Percentiles rank a stretch among this genome's conserved stretches.
phyloP scores from a whole-genome alignment of 106 monocot species.

The Phalaenopsis equestris region DNA sequence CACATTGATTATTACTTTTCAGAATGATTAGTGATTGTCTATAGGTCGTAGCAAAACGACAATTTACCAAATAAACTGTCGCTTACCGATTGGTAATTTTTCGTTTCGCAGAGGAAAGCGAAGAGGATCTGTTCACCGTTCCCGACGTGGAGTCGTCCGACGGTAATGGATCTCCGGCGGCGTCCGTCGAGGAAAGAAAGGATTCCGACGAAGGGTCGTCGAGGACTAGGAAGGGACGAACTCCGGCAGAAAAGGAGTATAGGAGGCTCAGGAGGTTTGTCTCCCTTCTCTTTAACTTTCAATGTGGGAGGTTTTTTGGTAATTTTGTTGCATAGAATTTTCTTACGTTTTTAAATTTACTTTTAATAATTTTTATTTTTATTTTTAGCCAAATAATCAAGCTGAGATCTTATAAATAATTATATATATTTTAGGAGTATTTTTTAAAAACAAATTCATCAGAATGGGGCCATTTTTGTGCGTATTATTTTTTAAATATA shows the following conservation, averaged over 20 bases:
- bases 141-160: neutral
- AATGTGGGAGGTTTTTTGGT: neutral
- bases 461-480: no score
- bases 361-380: no score
- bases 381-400: no score
- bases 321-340: neutral
- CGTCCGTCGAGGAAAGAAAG: neutral
- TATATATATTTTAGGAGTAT: no score
- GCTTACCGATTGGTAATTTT: no score
- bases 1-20: neutral
- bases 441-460: no score
- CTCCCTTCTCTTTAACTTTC: neutral
- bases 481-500: no score
- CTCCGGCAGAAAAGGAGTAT: neutral
- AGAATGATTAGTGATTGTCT: no score
- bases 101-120: neutral
- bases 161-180: neutral
- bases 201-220: neutral
- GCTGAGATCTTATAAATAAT: no score
- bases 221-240: neutral
- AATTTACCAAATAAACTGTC: no score
- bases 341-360: no score
- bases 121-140: conserved; percentile 5
- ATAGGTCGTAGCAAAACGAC: no score
- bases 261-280: neutral